Evolutionary conservation across 148 eudicot species (phyloP), one percentile per base, ranked within the genome.

Genomic region (Camellia japonica): DNA sequence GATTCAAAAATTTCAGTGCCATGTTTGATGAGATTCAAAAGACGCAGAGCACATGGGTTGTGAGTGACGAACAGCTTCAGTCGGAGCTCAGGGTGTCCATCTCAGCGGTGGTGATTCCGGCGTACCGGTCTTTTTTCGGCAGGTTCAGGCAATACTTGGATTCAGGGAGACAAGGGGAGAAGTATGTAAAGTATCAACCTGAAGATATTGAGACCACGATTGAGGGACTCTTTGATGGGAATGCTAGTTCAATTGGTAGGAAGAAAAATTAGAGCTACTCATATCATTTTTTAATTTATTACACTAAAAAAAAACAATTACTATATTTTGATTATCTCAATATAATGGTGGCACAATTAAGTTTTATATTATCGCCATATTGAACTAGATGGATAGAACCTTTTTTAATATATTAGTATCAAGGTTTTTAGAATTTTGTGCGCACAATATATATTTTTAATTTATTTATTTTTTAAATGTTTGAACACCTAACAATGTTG

Each of bases 41-140:
- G 88, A 85, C 91, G 38, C 99, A 96, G 52, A 90, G 93, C 77
- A 55, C 90, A 0, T 96, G 99, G 99, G 93, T 93, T 61, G 97
- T 96, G 44, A 93, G 93, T 67, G 99, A 96, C 30, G 91, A 88
- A 67, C 99, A 96, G 81, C 88, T 96, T 19, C 90, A 90, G 66
- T 92, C 98, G 7, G 98, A 96, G 90, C 95, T 96, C 0, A 82
- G 95, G 79, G 97, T 92, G 62, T 88, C 99, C 1, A 81, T 96
- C 55, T 87, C 97, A 0, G 93, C 89, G 23, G 89, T 96, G 16
- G 91, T 96, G 83, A 92, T 91, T 12, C 99, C 98, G 7, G 99
- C 99, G 2, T 96, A 93, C 75, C 74, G 99, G 18, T 89, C 94
- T 41, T 94, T 96, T 63, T 16, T 90, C 41, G 97, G 87, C 7